Base-by-base conservation (phyloP, 257 asterid species). In the Solanum verrucosum region DNA sequence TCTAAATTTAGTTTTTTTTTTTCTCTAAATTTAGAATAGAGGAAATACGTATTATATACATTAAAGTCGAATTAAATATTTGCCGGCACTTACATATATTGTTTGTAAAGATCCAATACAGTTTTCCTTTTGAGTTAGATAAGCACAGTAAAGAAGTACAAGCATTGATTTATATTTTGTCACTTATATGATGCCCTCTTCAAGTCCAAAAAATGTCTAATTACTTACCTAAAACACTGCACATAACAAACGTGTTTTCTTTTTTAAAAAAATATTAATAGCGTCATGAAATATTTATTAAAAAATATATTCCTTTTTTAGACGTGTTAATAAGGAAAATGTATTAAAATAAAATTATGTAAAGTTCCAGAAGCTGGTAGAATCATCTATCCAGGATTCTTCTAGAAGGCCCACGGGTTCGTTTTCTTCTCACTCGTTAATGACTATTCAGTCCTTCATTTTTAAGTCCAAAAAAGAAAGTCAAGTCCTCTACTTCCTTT, bases 341-440 rank as follows among this genome's bases (percentile, higher is more conserved):
- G 33, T 65, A 12, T n/a, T 0, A 10, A n/a, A 63, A 10, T 9
- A 9, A n/a, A 63, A n/a, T 10, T 1, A 11, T 9, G 72, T 65
- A n/a, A 63, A 63, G 90, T 68, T 86, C 89, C 3, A 49, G 88
- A 85, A 88, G 72, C 65, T 31, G 23, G 67, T 40, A 77, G 83
- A 88, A 77, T 33, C 71, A 23, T 27, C 71, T 7, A 10, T 33
- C n/a, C 13, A 33, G 31, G 87, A 71, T 15, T 35, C 73, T 70
- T 68, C 89, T 31, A 46, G 87, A 84, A 88, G 27, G 6, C 11
- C 11, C 18, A 81, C 23, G 1, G 4, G 16, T 15, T 27, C 42
- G 31, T 25, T 65, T 71, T 6, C 42, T 71, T 33, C 29, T 84
- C 67, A 23, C 29, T 71, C 10, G 21, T 27, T 31, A 42, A 79